A percentile compares a stretch with the other conserved stretches of the same genome.
Conservation (phyloP, 306 rosid species). For the Glycine soja region DNA sequence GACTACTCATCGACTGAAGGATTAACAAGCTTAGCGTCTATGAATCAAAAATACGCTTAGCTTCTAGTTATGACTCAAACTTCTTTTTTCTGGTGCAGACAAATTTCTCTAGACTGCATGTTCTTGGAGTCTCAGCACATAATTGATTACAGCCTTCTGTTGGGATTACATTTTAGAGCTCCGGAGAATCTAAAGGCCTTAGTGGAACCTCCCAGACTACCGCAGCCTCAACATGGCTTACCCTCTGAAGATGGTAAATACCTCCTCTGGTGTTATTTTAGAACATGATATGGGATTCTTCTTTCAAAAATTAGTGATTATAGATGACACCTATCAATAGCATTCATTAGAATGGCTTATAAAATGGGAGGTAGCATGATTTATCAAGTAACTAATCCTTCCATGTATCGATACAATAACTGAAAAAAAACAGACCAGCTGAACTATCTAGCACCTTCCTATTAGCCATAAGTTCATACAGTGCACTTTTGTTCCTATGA, state of each 20-base stretch:
- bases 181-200: conserved; percentile 83
- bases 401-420: neutral
- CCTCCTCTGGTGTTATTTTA: conserved; percentile 32
- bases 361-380: neutral
- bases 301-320: conserved; percentile 40
- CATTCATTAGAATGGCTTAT: neutral
- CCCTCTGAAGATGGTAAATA: conserved; percentile 57
- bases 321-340: neutral
- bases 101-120: conserved; percentile 77
- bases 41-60: neutral
- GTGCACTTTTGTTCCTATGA: neutral
- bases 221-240: conserved; percentile 49
- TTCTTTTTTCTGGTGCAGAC: conserved; percentile 64
- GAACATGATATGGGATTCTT: conserved; percentile 6
- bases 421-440: neutral
- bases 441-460: conserved; percentile 6
- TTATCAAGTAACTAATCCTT: neutral
- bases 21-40: neutral
- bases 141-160: conserved; percentile 92
- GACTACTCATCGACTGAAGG: conserved; percentile 2
- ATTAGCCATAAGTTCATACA: neutral
- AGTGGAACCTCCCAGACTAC: conserved; percentile 57
- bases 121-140: conserved; percentile 91
- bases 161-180: conserved; percentile 96
- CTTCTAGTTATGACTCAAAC: conserved; percentile 20